phyloP scores from a whole-genome alignment of 2,329 filamentous ascomycete species.

The Didymella arachidicola region DNA sequence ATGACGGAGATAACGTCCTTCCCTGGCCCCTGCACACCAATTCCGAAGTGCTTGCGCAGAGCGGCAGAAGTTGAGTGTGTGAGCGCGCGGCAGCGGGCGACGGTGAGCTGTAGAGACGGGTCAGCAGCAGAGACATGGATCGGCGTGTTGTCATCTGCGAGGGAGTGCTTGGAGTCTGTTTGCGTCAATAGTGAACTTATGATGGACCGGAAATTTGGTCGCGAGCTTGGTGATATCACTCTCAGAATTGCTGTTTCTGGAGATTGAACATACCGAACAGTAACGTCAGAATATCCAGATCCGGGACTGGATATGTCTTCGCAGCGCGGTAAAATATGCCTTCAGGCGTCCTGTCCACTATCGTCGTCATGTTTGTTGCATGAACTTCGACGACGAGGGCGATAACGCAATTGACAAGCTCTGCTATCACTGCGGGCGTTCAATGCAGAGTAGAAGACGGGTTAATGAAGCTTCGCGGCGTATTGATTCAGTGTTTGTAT shows the following conservation, averaged over 20 bases:
- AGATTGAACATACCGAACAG: conserved; percentile 47
- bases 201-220: neutral
- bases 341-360: conserved; percentile 42
- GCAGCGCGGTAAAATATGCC: conserved; percentile 45
- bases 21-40: conserved; percentile 59
- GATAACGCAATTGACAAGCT: neutral
- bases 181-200: neutral
- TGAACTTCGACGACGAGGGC: neutral
- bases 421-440: neutral
- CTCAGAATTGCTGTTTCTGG: neutral
- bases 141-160: conserved; percentile 58
- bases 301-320: conserved; percentile 45
- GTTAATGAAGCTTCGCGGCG: neutral
- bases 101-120: conserved; percentile 63
- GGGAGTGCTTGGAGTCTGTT: conserved; percentile 40
- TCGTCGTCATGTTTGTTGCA: conserved; percentile 38
- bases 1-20: conserved; percentile 63
- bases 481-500: neutral
- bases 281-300: conserved; percentile 53
- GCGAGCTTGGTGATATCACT: neutral
- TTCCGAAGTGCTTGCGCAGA: conserved; percentile 61
- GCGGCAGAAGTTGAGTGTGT: conserved; percentile 64
- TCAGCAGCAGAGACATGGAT: conserved; percentile 67
- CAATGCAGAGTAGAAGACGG: neutral
- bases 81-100: conserved; percentile 57